Conservation (phyloP, 768 basidiomycete species). For the Saitozyma podzolica region DNA sequence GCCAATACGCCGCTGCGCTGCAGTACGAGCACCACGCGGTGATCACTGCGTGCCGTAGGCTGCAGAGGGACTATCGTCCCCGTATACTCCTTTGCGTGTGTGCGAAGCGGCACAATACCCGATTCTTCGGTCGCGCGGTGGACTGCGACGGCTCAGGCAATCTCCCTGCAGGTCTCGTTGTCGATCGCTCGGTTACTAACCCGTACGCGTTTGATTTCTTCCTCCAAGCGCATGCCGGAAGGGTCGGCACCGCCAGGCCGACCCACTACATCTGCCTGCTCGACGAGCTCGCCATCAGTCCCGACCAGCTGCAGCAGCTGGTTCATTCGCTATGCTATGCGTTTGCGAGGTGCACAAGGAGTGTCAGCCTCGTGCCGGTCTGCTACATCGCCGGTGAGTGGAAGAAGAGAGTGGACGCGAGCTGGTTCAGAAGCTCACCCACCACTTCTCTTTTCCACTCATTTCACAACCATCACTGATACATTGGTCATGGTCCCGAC, state of each 20-base stretch:
- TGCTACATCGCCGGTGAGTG: slow-evolving; percentile 48
- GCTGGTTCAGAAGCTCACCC: slow-evolving; percentile 4
- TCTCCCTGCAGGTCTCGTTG: slow-evolving; percentile 43
- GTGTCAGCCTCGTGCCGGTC: slow-evolving; percentile 48
- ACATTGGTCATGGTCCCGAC: too few relatives aligned
- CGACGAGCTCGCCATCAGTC: slow-evolving; percentile 43
- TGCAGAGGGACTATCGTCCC: slow-evolving; percentile 32
- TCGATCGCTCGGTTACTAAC: slow-evolving; percentile 44
- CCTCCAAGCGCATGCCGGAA: slow-evolving; percentile 47
- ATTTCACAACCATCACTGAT: too few relatives aligned
- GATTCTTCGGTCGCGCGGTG: slow-evolving; percentile 40
- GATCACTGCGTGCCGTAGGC: slow-evolving; percentile 31
- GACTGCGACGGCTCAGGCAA: slow-evolving; percentile 46
- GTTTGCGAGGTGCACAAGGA: slow-evolving; percentile 48
- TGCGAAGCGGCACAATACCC: slow-evolving; percentile 50
- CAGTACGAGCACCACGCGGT: slow-evolving; percentile 48
- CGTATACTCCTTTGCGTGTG: slow-evolving; percentile 41
- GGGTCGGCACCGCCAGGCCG: slow-evolving; percentile 51
- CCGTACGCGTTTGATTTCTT: slow-evolving; percentile 52
- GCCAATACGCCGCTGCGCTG: slow-evolving; percentile 50
- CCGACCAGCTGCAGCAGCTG: slow-evolving; percentile 46
- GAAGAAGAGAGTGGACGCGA: neutral
- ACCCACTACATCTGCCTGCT: slow-evolving; percentile 49
- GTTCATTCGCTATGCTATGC: slow-evolving; percentile 44
- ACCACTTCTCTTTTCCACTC: neutral